Percentiles rank a stretch among this genome's conserved stretches.
Conservation (phyloP, 2,329 filamentous ascomycete species). For the Colletotrichum lupini region DNA sequence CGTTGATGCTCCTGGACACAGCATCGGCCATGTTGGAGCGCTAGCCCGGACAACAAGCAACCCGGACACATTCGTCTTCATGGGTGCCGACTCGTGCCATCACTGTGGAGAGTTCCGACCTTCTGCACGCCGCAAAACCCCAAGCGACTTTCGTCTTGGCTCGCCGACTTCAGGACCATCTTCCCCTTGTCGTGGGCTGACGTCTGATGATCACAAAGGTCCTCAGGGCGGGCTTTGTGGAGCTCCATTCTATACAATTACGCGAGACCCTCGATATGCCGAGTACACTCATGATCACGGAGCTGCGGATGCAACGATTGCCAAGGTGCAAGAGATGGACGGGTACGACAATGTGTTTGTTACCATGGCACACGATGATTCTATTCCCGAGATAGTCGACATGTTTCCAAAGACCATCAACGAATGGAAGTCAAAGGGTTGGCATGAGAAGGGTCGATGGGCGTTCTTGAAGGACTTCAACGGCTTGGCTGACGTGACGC, state of each 20-base stretch:
- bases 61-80: neutral
- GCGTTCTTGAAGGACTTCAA: too few species aligned
- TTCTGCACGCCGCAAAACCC: neutral
- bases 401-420: neutral
- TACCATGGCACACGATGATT: neutral
- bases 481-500: too few species aligned
- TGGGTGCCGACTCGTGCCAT: neutral
- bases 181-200: neutral
- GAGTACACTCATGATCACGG: neutral
- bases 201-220: neutral
- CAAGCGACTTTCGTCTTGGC: neutral
- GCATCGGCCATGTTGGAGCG: neutral
- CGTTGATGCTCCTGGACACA: neutral
- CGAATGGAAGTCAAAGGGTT: too few species aligned
- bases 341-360: neutral
- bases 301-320: neutral
- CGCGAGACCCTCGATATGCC: neutral
- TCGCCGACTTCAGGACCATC: neutral
- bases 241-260: neutral
- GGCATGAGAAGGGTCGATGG: too few species aligned
- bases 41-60: neutral
- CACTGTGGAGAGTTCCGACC: neutral
- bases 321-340: neutral
- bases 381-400: neutral
- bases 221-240: neutral